Base-by-base conservation (phyloP, 169 alveolate genomes). In the Haemoproteus tartakovskyi region DNA sequence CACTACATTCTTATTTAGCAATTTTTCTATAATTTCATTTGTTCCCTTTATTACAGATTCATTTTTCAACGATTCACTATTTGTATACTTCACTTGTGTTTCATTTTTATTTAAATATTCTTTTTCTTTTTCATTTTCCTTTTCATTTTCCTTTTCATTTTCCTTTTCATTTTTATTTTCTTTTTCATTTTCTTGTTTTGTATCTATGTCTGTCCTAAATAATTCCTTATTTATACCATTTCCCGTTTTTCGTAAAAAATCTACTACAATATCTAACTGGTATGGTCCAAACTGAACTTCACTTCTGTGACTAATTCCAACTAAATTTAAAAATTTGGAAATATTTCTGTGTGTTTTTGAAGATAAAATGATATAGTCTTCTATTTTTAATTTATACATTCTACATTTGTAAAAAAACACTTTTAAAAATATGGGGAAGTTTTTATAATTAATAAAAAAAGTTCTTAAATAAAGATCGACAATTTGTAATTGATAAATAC, bases 281-380 rank as follows among this genome's bases (percentile, higher is more conserved):
- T 52, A 67, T 14, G 82, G 82, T 2, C 82, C 82, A 19, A 67
- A 67, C 33, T 24, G 56, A 24, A 67, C 82, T 36, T 67, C 82
- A 29, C 82, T 67, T 21, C 67, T 67, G 16, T 67, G 82, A 5
- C 47, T 33, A 45, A 67, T 37, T 0, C 82, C 82, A 2, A 67
- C 82, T 26, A 54, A n/a, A 26, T 59, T 67, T 0, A 67, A 47
- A 41, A 24, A 67, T 26, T 59, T 26, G 1, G 82, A 67, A 2
- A 67, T 59, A 16, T 67, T 67, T 67, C 82, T 16, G 43, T 67
- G 82, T 11, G 67, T 67, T 33, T 47, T 67, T 11, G 82, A 67
- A 1, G 82, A 67, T 59, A 67, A 9, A 2, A 67, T 37, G 14
- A 67, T 22, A 40, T 67, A 67, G 26, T 67, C 82, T 27, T 67